Conservation (phyloP, 768 basidiomycete species). For the Lactarius psammicola region DNA sequence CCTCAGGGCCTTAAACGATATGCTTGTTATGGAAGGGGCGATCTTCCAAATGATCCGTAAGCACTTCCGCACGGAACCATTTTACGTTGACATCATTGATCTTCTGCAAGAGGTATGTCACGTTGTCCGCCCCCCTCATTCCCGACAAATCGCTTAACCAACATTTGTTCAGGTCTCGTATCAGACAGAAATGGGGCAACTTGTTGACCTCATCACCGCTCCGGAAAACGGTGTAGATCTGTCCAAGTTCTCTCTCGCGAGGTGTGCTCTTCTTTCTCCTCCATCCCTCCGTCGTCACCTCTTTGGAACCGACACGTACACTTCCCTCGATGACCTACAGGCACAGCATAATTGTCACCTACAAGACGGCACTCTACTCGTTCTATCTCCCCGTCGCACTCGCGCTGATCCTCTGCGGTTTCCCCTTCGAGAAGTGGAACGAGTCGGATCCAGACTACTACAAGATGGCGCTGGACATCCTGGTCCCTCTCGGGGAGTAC, state of each 20-base stretch:
- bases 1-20: conserved; percentile 91
- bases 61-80: conserved; percentile 76
- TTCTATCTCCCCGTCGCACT: conserved; percentile 98
- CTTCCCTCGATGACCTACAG: conserved; percentile 40
- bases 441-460: conserved; percentile 57
- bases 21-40: conserved; percentile 92
- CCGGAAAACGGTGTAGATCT: conserved; percentile 91
- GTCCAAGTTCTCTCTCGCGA: conserved; percentile 80
- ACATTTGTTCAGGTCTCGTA: conserved; percentile 52
- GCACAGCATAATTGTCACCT: conserved; percentile 88
- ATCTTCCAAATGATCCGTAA: conserved; percentile 89
- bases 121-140: background rate
- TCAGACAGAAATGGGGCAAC: conserved; percentile 94
- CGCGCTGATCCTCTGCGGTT: conserved; percentile 75
- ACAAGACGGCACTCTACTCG: conserved; percentile 97
- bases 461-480: conserved; percentile 71
- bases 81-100: conserved; percentile 89
- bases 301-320: background rate
- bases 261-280: conserved; percentile 44
- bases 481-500: conserved; percentile 92
- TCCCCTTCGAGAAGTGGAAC: conserved; percentile 51
- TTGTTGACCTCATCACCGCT: conserved; percentile 94
- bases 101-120: conserved; percentile 77
- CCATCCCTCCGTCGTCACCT: conserved; percentile 5
- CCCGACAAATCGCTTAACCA: background rate